A percentile compares a stretch with the other conserved stretches of the same genome.
phyloP scores from a whole-genome alignment of 78 protist species.

The Andalucia godoyi region DNA sequence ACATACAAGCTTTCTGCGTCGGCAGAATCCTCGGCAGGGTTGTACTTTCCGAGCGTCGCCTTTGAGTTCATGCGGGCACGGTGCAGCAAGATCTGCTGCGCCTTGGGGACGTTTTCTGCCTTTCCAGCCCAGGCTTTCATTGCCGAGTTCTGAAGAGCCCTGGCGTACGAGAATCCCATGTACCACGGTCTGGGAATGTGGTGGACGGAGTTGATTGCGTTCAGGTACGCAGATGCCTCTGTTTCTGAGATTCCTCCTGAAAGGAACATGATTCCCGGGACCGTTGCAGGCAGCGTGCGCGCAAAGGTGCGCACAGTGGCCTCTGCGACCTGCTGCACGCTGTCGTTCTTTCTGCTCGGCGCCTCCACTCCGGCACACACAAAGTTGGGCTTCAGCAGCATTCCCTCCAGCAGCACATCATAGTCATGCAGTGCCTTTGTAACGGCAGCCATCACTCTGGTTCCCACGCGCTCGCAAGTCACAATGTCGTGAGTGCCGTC shows the following conservation, averaged over 20 bases:
- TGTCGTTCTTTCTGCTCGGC: not conserved
- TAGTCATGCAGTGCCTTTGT: constrained; percentile 20
- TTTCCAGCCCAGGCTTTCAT: constrained; percentile 65
- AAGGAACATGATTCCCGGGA: constrained; percentile 82
- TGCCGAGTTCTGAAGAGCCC: constrained; percentile 71
- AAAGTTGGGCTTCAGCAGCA: constrained; percentile 87
- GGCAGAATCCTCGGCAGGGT: too few relatives aligned
- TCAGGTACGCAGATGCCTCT: constrained; percentile 75
- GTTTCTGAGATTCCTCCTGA: constrained; percentile 87
- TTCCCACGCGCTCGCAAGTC: not conserved
- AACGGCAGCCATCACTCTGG: constrained; percentile 19
- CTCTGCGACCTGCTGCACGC: constrained; percentile 53
- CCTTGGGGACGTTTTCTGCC: constrained; percentile 26
- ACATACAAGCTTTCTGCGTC: too few relatives aligned
- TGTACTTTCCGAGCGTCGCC: constrained; percentile 42
- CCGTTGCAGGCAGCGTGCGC: constrained; percentile 87
- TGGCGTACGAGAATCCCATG: constrained; percentile 77
- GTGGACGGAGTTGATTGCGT: constrained; percentile 63
- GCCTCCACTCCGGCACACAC: constrained; percentile 52
- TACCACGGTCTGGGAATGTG: constrained; percentile 65
- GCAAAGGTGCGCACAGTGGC: constrained; percentile 64
- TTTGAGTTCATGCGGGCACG: constrained; percentile 47
- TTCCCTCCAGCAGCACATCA: constrained; percentile 49
- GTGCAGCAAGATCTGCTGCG: constrained; percentile 30
- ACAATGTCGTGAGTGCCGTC: constrained; percentile 44